Percentiles rank a stretch among this genome's conserved stretches.
These are phyloP conservation scores for Cladorrhinum samala DNA, from an alignment of 495 filamentous ascomycete species.

Conservation along the genomic window DNA sequence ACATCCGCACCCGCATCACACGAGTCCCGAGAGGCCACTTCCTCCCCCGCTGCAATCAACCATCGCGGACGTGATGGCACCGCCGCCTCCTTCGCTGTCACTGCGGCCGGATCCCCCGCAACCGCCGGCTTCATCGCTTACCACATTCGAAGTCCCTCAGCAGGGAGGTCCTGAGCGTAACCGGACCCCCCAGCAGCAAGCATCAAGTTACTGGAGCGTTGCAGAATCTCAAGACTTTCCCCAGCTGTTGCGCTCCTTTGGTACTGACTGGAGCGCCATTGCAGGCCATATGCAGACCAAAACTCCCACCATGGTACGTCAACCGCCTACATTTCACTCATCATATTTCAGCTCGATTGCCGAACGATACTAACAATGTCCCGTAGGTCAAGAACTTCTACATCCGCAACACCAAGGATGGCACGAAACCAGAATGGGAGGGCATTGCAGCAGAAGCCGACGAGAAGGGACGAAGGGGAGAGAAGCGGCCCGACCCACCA, in stretches of 20 bases:
- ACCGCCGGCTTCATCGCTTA: slow-evolving; percentile 27
- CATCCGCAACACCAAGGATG: slow-evolving; percentile 64
- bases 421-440: slow-evolving; percentile 62
- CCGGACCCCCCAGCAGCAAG: slow-evolving; percentile 47
- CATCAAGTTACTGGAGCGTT: slow-evolving; percentile 97
- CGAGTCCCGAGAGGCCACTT: slow-evolving; percentile 32
- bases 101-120: slow-evolving; percentile 43
- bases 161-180: slow-evolving; percentile 35
- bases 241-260: slow-evolving; percentile 69
- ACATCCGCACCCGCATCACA: slow-evolving; percentile 13
- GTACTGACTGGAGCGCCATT: slow-evolving; percentile 81
- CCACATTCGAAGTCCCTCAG: slow-evolving; percentile 37
- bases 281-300: slow-evolving; percentile 85
- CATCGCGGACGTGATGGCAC: slow-evolving; percentile 45
- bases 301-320: slow-evolving; percentile 82
- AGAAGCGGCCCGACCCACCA: slow-evolving; percentile 65
- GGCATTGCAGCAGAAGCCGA: slow-evolving; percentile 65
- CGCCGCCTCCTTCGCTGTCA: slow-evolving; percentile 25
- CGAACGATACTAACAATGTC: slow-evolving; percentile 12
- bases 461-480: slow-evolving; percentile 58
- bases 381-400: slow-evolving; percentile 88
- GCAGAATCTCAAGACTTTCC: slow-evolving; percentile 82
- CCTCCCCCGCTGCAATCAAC: slow-evolving; percentile 26
- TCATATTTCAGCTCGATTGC: slow-evolving; percentile 22
- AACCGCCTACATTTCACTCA: background rate